Evolutionary conservation across 2,329 filamentous ascomycete species (phyloP).

Genomic region (Colletotrichum acutatum): DNA sequence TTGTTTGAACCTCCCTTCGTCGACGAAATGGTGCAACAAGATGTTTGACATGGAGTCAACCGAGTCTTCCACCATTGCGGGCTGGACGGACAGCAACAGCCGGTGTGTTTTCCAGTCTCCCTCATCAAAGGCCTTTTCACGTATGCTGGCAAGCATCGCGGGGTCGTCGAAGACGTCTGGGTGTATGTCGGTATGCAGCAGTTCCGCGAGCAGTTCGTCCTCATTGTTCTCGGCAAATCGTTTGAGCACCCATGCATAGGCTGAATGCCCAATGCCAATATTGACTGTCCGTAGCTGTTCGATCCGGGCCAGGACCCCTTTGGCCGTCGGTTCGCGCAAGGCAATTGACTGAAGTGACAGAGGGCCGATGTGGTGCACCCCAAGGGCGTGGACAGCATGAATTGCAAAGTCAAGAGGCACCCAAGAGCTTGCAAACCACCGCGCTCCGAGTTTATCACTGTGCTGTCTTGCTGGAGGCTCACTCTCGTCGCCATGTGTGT

Average conservation of each 20-base stretch:
- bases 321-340: constrained; percentile 67
- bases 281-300: constrained; percentile 68
- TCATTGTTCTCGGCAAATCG: constrained; percentile 70
- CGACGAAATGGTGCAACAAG: constrained; percentile 45
- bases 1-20: constrained; percentile 40
- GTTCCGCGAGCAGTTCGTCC: constrained; percentile 56
- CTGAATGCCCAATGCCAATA: constrained; percentile 70
- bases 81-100: constrained; percentile 57
- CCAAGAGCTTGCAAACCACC: constrained; percentile 80
- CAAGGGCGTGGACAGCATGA: constrained; percentile 75
- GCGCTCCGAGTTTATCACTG: constrained; percentile 79
- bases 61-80: constrained; percentile 45
- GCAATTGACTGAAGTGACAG: constrained; percentile 82
- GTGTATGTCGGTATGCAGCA: constrained; percentile 63
- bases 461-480: constrained; percentile 58
- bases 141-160: constrained; percentile 51
- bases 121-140: constrained; percentile 46
- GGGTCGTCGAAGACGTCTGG: constrained; percentile 65
- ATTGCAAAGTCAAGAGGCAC: constrained; percentile 79
- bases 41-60: constrained; percentile 46
- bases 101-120: constrained; percentile 55
- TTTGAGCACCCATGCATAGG: constrained; percentile 74
- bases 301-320: constrained; percentile 69
- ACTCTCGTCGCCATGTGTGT: constrained; percentile 51
- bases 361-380: constrained; percentile 78